These are phyloP conservation scores for Magnaporthiopsis rhizophila DNA, from an alignment of 2,329 filamentous ascomycete genomes.

Conservation along the genomic window DNA sequence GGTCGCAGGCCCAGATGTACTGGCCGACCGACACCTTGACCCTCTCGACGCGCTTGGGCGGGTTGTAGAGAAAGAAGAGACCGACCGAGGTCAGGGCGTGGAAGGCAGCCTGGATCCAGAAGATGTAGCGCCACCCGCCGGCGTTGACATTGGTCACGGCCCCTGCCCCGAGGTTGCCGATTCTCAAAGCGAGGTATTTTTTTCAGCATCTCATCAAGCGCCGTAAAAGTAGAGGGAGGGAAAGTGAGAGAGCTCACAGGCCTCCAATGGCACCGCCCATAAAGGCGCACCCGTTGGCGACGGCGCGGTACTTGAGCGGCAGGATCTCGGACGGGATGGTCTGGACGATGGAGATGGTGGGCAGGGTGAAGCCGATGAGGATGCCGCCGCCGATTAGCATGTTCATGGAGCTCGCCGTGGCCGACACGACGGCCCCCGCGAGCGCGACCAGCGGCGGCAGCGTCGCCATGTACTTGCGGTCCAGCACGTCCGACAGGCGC, in stretches of 20 bases:
- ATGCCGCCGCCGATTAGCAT: conserved; percentile 50
- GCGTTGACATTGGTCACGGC: conserved; percentile 39
- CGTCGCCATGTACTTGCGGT: conserved; percentile 44
- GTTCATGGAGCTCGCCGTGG: conserved; percentile 45
- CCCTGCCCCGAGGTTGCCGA: conserved; percentile 41
- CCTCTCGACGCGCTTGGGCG: conserved; percentile 28
- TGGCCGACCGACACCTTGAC: conserved; percentile 29
- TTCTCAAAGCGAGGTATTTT: conserved; percentile 20
- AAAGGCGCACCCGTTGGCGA: conserved; percentile 46
- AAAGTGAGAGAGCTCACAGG: conserved; percentile 34
- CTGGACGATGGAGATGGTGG: conserved; percentile 47
- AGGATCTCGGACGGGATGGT: conserved; percentile 49
- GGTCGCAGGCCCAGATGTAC: conserved; percentile 38
- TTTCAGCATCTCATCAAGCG: background rate
- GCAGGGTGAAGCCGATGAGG: conserved; percentile 44
- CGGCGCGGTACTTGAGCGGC: conserved; percentile 46
- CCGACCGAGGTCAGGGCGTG: conserved; percentile 39
- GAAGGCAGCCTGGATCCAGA: conserved; percentile 50
- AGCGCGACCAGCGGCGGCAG: conserved; percentile 46
- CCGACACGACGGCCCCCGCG: conserved; percentile 43
- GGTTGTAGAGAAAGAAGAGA: conserved; percentile 39
- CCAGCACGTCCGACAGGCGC: conserved; percentile 47
- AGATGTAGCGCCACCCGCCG: conserved; percentile 47
- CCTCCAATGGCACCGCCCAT: conserved; percentile 43
- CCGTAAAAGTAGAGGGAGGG: too few species aligned